These are phyloP conservation scores for Fusarium coicis DNA, from an alignment of 2,329 filamentous ascomycete species.

Conservation along the genomic window DNA sequence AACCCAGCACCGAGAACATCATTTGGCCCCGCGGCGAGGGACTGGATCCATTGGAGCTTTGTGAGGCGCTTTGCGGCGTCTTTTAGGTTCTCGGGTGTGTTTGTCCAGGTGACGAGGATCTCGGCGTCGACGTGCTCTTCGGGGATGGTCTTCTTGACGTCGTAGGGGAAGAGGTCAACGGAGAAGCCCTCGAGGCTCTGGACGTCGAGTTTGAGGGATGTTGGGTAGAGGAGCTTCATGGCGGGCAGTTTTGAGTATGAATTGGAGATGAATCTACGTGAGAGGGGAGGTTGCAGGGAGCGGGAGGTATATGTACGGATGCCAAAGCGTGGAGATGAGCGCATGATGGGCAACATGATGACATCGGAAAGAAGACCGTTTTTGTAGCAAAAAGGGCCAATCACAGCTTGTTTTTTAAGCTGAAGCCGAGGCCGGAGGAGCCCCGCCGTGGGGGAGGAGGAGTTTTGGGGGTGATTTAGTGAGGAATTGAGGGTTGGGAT, in stretches of 20 bases:
- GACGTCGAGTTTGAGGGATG: conserved; percentile 67
- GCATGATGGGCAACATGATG: conserved; percentile 20
- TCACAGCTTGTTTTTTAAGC: background rate
- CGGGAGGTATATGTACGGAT: conserved; percentile 34
- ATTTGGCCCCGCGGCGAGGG: conserved; percentile 73
- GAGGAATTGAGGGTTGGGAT: background rate
- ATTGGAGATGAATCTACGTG: background rate
- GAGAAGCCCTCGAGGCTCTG: conserved; percentile 67
- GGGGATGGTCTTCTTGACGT: conserved; percentile 66
- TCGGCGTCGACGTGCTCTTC: conserved; percentile 68
- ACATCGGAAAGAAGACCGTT: conserved; percentile 40
- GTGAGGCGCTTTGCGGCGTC: conserved; percentile 66
- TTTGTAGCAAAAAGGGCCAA: background rate
- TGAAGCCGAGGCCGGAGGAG: conserved; percentile 22
- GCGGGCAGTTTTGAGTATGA: background rate
- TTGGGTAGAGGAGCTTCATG: conserved; percentile 76
- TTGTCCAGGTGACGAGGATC: conserved; percentile 71
- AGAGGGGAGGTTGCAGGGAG: background rate
- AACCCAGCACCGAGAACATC: conserved; percentile 72
- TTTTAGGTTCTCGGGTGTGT: conserved; percentile 66
- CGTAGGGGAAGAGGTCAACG: conserved; percentile 67
- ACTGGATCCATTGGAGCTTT: conserved; percentile 73
- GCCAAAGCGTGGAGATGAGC: conserved; percentile 27
- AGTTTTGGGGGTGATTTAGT: conserved; percentile 14
- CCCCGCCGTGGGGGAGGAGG: conserved; percentile 35